A percentile compares a stretch with the other conserved stretches of the same genome.
These are phyloP conservation scores for Neonectria sp. DNA, from an alignment of 2,329 filamentous ascomycete genomes.

Conservation along the genomic window DNA sequence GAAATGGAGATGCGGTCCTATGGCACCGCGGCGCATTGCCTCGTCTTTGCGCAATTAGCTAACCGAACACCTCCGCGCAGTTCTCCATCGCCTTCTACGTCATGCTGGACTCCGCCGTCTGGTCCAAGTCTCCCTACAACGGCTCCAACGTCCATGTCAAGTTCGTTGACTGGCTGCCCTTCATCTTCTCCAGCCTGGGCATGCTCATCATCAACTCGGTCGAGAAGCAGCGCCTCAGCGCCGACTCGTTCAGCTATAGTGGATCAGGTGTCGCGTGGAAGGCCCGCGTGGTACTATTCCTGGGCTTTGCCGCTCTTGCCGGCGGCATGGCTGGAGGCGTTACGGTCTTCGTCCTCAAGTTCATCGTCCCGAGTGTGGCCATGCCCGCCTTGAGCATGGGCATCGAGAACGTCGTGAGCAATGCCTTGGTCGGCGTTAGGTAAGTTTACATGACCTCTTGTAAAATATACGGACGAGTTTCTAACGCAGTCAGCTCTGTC, in stretches of 20 bases:
- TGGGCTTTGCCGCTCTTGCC: conserved; percentile 76
- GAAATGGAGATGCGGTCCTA: background rate
- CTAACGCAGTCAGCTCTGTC: conserved; percentile 65
- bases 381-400: conserved; percentile 77
- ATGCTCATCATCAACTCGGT: conserved; percentile 82
- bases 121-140: conserved; percentile 74
- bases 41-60: conserved; percentile 28
- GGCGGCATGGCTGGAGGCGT: conserved; percentile 79
- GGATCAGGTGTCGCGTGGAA: conserved; percentile 78
- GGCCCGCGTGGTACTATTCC: conserved; percentile 76
- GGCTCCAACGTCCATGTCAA: conserved; percentile 73
- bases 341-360: conserved; percentile 78
- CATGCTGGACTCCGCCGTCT: conserved; percentile 77
- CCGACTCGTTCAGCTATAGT: conserved; percentile 74
- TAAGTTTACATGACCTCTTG: conserved; percentile 50
- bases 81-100: conserved; percentile 79
- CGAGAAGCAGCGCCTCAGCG: conserved; percentile 75
- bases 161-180: conserved; percentile 79
- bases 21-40: conserved; percentile 5
- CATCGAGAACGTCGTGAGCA: conserved; percentile 76
- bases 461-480: background rate
- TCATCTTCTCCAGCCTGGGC: conserved; percentile 76
- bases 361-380: conserved; percentile 68
- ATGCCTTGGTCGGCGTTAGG: conserved; percentile 74
- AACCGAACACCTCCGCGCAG: conserved; percentile 47